phyloP scores from a whole-genome alignment of 352 stramenopile species.

The Globisporangium canariense region DNA sequence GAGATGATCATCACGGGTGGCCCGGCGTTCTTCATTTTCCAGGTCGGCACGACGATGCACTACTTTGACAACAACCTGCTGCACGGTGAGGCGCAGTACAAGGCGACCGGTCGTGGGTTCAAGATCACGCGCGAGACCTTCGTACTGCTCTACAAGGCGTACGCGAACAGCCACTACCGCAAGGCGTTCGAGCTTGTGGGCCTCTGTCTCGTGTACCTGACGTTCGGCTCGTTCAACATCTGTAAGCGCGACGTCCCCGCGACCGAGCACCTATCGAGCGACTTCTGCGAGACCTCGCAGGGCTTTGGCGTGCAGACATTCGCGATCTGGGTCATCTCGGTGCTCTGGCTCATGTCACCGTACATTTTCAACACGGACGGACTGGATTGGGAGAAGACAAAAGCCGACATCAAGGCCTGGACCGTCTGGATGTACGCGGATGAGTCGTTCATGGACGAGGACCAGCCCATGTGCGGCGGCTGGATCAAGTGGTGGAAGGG shows the following conservation, averaged over 20 bases:
- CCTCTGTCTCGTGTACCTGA: slow-evolving; percentile 69
- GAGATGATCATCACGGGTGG: slow-evolving; percentile 78
- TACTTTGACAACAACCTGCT: slow-evolving; percentile 86
- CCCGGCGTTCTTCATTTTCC: slow-evolving; percentile 78
- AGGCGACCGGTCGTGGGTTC: slow-evolving; percentile 77
- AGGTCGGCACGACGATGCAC: slow-evolving; percentile 82
- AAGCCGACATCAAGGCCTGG: slow-evolving; percentile 71
- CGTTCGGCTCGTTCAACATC: slow-evolving; percentile 70
- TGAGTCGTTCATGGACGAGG: slow-evolving; percentile 58
- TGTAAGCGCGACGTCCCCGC: slow-evolving; percentile 42
- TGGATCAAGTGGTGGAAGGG: slow-evolving; percentile 87
- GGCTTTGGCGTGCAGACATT: slow-evolving; percentile 81
- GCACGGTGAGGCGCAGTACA: slow-evolving; percentile 76
- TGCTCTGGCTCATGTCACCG: slow-evolving; percentile 70
- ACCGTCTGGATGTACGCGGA: slow-evolving; percentile 80
- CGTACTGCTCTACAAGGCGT: slow-evolving; percentile 80
- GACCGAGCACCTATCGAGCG: slow-evolving; percentile 39
- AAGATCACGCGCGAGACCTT: slow-evolving; percentile 85
- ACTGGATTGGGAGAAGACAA: slow-evolving; percentile 82
- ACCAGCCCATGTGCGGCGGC: slow-evolving; percentile 59
- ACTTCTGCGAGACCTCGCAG: slow-evolving; percentile 72
- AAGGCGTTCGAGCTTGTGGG: slow-evolving; percentile 79
- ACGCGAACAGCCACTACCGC: slow-evolving; percentile 67
- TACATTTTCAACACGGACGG: slow-evolving; percentile 88
- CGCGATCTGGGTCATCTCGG: slow-evolving; percentile 70